Percentiles rank a stretch among this genome's conserved stretches.
These are phyloP conservation scores for Stropharia rugosoannulata DNA, from an alignment of 768 basidiomycete species.

Conservation along the genomic window DNA sequence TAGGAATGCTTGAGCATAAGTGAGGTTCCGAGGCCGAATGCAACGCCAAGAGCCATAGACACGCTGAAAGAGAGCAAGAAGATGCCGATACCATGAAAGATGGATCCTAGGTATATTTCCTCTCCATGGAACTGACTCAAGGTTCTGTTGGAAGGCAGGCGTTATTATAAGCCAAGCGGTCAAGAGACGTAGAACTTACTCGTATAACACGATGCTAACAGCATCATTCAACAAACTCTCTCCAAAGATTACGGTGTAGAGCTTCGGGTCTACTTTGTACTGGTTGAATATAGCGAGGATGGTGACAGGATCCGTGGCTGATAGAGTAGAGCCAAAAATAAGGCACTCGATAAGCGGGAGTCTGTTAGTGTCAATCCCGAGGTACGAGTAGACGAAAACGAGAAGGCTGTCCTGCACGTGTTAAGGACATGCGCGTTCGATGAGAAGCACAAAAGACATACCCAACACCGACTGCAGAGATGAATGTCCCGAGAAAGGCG, in stretches of 20 bases:
- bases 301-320: conserved; percentile 97
- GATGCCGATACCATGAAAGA: conserved; percentile 97
- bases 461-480: conserved; percentile 96
- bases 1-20: conserved; percentile 94
- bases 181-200: conserved; percentile 60
- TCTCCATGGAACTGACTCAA: conserved; percentile 88
- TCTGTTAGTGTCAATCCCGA: conserved; percentile 88
- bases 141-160: conserved; percentile 52
- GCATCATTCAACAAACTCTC: conserved; percentile 98
- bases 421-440: conserved; percentile 30
- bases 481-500: conserved; percentile 94
- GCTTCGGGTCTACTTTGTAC: conserved; percentile 97
- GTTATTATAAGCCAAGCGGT: background rate
- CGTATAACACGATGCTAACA: conserved; percentile 99
- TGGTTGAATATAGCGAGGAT: conserved; percentile 98
- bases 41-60: conserved; percentile 91
- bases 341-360: conserved; percentile 90
- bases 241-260: conserved; percentile 97
- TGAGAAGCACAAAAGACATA: conserved; percentile 43
- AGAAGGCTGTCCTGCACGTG: conserved; percentile 70
- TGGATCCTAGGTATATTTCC: conserved; percentile 81
- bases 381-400: conserved; percentile 91
- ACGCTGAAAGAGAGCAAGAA: conserved; percentile 95
- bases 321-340: conserved; percentile 93
- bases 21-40: conserved; percentile 88